These are phyloP conservation scores for Cnidoscolus chayamansa DNA, from an alignment of 441 rosid species.

Conservation along the genomic window DNA sequence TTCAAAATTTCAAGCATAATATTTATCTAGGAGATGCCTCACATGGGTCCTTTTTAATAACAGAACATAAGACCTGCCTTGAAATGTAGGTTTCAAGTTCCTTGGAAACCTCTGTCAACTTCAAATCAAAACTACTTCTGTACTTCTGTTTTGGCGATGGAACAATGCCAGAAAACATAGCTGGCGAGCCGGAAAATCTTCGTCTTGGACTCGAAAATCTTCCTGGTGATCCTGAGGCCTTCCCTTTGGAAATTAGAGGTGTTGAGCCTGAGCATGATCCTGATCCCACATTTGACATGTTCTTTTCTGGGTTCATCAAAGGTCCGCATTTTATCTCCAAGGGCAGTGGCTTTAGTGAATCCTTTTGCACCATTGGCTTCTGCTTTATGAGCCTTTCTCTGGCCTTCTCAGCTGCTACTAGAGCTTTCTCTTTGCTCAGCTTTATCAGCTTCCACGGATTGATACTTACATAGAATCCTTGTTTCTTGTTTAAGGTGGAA, in stretches of 20 bases:
- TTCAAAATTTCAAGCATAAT: background rate
- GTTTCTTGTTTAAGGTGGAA: conserved; percentile 48
- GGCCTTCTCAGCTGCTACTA: conserved; percentile 85
- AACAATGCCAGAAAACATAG: conserved; percentile 34
- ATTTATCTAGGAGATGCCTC: conserved; percentile 64
- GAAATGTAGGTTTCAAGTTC: conserved; percentile 90
- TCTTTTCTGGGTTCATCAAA: conserved; percentile 41
- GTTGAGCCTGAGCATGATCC: conserved; percentile 45
- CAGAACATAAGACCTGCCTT: conserved; percentile 79
- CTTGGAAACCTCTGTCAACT: conserved; percentile 77
- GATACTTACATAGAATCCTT: conserved; percentile 70
- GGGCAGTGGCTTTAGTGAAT: conserved; percentile 71
- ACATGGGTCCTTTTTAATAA: conserved; percentile 60
- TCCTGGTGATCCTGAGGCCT: conserved; percentile 56
- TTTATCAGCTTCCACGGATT: conserved; percentile 81
- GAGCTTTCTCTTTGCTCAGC: conserved; percentile 77
- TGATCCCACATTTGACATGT: conserved; percentile 27
- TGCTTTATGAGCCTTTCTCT: conserved; percentile 61
- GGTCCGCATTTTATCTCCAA: conserved; percentile 80
- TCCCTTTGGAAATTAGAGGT: conserved; percentile 46
- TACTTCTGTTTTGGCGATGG: conserved; percentile 80
- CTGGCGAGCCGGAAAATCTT: conserved; percentile 68
- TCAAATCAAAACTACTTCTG: conserved; percentile 79
- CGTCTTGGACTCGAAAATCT: conserved; percentile 79
- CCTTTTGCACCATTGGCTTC: conserved; percentile 36